Evolutionary conservation across 2,329 filamentous ascomycete species (phyloP).

Genomic region (Alternaria rosae): DNA sequence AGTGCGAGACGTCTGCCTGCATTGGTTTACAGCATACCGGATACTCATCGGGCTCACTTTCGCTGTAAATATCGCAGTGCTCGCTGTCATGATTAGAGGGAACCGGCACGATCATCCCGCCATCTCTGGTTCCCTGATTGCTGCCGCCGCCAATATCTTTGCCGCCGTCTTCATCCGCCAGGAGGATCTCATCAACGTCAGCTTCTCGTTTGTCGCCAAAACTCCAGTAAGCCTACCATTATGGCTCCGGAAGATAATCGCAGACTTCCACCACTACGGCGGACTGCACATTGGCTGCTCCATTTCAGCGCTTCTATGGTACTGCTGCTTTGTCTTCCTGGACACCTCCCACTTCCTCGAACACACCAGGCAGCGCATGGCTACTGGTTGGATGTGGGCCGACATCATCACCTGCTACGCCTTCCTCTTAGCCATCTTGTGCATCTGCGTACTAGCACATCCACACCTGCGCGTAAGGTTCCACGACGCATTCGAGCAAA

Average conservation of each 20-base stretch:
- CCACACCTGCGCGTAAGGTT: conserved; percentile 31
- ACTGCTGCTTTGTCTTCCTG: conserved; percentile 50
- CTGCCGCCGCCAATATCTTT: conserved; percentile 46
- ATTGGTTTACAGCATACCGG: conserved; percentile 30
- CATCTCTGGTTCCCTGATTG: conserved; percentile 24
- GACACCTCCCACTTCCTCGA: conserved; percentile 34
- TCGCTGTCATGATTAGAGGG: neutral
- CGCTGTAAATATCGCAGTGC: conserved; percentile 11
- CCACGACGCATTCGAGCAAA: conserved; percentile 47
- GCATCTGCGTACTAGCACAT: conserved; percentile 36
- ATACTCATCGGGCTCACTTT: conserved; percentile 20
- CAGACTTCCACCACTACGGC: conserved; percentile 44
- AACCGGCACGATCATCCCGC: neutral
- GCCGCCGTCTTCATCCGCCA: conserved; percentile 43
- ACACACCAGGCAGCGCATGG: neutral
- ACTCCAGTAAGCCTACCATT: conserved; percentile 34
- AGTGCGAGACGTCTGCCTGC: conserved; percentile 9
- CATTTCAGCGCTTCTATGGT: conserved; percentile 51
- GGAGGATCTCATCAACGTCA: conserved; percentile 43
- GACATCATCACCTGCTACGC: conserved; percentile 24
- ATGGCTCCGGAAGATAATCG: conserved; percentile 29
- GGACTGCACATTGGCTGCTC: conserved; percentile 46
- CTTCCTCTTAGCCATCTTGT: conserved; percentile 25
- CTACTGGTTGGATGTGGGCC: conserved; percentile 28
- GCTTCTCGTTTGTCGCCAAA: conserved; percentile 39